Base-by-base conservation (phyloP, 495 filamentous ascomycete species). In the Halenospora varia region DNA sequence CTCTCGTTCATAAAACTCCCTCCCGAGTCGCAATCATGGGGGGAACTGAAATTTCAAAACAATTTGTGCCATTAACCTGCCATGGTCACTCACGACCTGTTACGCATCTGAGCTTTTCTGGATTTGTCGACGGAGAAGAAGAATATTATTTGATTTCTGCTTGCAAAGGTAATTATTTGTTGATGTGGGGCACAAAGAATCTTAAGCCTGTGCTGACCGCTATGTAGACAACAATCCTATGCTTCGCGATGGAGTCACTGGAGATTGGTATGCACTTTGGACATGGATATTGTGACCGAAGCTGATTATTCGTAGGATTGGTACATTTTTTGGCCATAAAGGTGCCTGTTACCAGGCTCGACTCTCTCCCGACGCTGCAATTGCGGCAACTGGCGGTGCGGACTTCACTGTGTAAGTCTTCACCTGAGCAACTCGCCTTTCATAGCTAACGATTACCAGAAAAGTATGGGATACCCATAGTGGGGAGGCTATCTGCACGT, bases 401-500 rank as follows among this genome's bases (percentile, higher is more conserved):
- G 94, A 98, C 71, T 98, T 98, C 74, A 93, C 90, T 23, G 93
- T 93, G 86, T 90, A 79, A 70, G 86, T 74, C 44, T 55, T 15
- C 8, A 3, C 39, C n/a, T 13, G 22, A 18, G 1, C 53, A 15
- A 45, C 10, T 26, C 13, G 8, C 0, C 39, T 44, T 40, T 22
- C 15, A 55, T 23, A 48, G 25, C 59, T 68, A 53, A 67, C 50
- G 19, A 10, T 25, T 2, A 24, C 61, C 57, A 93, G 89, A 51
- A 96, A 94, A 69, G 85, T 98, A 42, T 98, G 94, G 94, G 94
- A 98, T 65, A 96, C 94, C 4, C 87, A 92, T 64, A 92, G 88
- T 3, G 94, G 94, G 62, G 95, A 97, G 77, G 86, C 88, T 41
- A 80, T 96, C 25, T 88, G 87, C 68, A 89, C 91, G 4, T 83